Conservation (phyloP, 768 basidiomycete species). For the Polyporus arcularius region DNA sequence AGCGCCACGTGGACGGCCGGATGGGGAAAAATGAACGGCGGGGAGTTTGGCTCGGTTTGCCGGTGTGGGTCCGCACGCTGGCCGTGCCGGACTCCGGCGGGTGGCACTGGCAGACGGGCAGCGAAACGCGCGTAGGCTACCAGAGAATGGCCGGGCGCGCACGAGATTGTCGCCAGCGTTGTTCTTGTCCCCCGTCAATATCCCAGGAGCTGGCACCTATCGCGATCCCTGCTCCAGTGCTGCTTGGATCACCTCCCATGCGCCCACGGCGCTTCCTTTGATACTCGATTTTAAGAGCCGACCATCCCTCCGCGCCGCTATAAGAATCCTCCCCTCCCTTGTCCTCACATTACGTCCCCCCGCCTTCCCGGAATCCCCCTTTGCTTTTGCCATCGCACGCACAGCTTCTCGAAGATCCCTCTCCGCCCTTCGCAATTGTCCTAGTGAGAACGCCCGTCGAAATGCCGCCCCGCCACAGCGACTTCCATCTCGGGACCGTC, state of each 20-base stretch:
- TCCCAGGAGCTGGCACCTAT: background rate
- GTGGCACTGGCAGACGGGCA: background rate
- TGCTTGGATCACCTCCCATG: conserved; percentile 5
- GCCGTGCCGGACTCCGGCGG: background rate
- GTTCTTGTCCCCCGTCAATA: background rate
- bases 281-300: conserved; percentile 11
- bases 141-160: background rate
- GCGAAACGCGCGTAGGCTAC: background rate
- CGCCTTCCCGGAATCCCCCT: background rate
- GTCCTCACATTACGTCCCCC: background rate
- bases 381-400: background rate
- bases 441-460: background rate
- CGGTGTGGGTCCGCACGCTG: conserved; percentile 12
- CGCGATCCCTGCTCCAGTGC: background rate
- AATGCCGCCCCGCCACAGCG: conserved; percentile 7
- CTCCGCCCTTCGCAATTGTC: background rate
- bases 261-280: conserved; percentile 8
- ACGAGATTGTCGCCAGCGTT: background rate
- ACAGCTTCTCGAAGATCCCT: background rate
- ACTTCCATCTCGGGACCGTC: background rate
- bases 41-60: conserved; percentile 8
- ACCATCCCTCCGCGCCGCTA: conserved; percentile 10
- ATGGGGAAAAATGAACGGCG: background rate
- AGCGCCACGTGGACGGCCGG: background rate
- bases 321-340: conserved; percentile 8